Evolutionary conservation across 2,329 filamentous ascomycete species (phyloP), one percentile per base, ranked within the genome.

Genomic region (Cladobotryum protrusum): DNA sequence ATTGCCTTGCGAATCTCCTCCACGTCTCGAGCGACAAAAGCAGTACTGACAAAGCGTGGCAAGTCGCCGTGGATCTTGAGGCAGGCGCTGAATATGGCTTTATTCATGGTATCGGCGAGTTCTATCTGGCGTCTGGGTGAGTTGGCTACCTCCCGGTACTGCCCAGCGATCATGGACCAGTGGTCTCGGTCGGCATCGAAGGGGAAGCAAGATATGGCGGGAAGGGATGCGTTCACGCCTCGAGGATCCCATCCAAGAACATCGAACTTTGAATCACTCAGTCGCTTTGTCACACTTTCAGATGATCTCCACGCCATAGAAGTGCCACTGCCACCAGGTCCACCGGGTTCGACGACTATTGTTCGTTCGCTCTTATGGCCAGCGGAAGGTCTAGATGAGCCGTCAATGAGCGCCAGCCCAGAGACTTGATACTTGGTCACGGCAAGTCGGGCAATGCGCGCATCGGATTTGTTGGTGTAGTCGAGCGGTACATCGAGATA

Each of bases 161-260:
- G 67, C 2, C 56, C 58, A 12, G 62, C 60, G n/a, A 70, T 50
- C 37, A 73, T 60, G 12, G 63, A 62, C 75, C 74, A 78, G 47
- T 67, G 71, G 52, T 76, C 73, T 2, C 74, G 67, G 55, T 72
- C 64, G 8, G 68, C 70, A 40, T 75, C 63, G 47, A 69, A 63
- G 4, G 74, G 70, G 45, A 71, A 78, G 61, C 76, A 79, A 2
- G 72, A 60, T 2, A 73, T 57, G 4, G 68, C 59, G 0, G 76
- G 76, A 6, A 67, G 67, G 1, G 74, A 72, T 1, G 64, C 59
- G 55, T 78, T 78, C 47, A 78, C 73, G 2, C 76, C 76, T 3
- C 76, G 70, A n/a, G 76, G 76, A 46, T 79, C 76, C 70, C 73
- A 79, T n/a, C 74, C 73, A 13, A 79, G 59, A 5, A 78, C 70